Evolutionary conservation across 2,329 filamentous ascomycete species (phyloP).

Genomic region (Colletotrichum gloeosporioides): DNA sequence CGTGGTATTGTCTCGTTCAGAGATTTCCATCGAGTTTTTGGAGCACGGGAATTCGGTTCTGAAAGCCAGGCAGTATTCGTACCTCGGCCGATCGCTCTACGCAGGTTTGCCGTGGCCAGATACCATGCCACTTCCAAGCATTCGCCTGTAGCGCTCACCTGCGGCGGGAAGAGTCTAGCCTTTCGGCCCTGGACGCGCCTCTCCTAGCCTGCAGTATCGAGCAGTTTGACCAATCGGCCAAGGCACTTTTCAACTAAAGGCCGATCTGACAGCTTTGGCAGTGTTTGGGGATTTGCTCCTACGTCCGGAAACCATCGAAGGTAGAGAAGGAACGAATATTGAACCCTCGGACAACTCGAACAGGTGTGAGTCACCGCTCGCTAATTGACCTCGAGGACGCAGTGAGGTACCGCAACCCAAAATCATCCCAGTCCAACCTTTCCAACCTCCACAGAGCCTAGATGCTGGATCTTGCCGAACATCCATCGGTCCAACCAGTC

Average conservation of each 20-base stretch:
- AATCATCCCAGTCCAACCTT: background rate
- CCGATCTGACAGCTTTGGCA: background rate
- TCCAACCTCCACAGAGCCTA: constrained; percentile 10
- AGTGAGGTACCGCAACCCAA: background rate
- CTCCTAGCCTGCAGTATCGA: background rate
- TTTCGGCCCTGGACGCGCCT: background rate
- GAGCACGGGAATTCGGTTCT: background rate
- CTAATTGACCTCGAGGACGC: background rate
- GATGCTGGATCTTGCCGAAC: constrained; percentile 21
- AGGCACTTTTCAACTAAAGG: background rate
- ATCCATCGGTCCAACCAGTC: constrained; percentile 8
- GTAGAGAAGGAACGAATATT: background rate
- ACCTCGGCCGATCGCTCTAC: background rate
- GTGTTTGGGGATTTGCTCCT: background rate
- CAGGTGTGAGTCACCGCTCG: constrained; percentile 2
- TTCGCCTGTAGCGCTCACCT: background rate
- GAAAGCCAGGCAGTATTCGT: background rate
- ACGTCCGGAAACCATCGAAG: background rate
- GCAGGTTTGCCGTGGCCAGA: background rate
- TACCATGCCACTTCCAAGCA: constrained; percentile 7
- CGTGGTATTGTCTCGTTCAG: background rate
- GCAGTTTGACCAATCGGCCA: background rate
- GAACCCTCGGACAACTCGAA: background rate
- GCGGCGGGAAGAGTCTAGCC: constrained; percentile 3
- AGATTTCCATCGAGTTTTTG: background rate